These are phyloP conservation scores for Bolboschoenoplectus hybrid DNA, from an alignment of 202 grass and related monocot genomes.

Conservation along the genomic window DNA sequence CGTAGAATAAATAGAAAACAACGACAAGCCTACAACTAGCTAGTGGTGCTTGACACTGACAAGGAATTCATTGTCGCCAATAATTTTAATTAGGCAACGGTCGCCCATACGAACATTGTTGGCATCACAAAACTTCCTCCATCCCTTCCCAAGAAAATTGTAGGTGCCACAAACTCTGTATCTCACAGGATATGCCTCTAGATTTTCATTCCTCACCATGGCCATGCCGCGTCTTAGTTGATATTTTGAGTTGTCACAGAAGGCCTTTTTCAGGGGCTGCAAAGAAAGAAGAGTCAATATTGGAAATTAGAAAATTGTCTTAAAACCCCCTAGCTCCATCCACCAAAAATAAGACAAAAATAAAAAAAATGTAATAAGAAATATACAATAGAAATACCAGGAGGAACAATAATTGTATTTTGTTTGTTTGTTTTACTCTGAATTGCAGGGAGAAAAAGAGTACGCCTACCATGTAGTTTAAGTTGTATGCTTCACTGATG, in stretches of 20 bases:
- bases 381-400: not conserved
- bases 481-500: conserved; percentile 2
- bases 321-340: not conserved
- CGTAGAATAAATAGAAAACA: not conserved
- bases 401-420: not conserved
- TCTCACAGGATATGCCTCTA: not conserved
- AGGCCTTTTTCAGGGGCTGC: not conserved
- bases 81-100: conserved; percentile 2
- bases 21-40: not conserved
- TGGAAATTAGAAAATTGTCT: not conserved
- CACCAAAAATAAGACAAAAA: too few species aligned
- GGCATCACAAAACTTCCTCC: conserved; percentile 40
- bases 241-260: conserved; percentile 1
- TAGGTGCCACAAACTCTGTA: not conserved
- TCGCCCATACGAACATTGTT: conserved; percentile 32
- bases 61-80: conserved; percentile 5
- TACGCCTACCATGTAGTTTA: not conserved
- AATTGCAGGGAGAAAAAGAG: not conserved
- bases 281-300: not conserved
- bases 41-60: not conserved
- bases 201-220: not conserved
- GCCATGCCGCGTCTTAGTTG: not conserved
- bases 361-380: too few species aligned
- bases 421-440: not conserved
- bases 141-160: conserved; percentile 45